Percentiles rank a stretch among this genome's conserved stretches.
These are phyloP conservation scores for Rhizopogon vinicolor DNA, from an alignment of 768 basidiomycete species.

Conservation along the genomic window DNA sequence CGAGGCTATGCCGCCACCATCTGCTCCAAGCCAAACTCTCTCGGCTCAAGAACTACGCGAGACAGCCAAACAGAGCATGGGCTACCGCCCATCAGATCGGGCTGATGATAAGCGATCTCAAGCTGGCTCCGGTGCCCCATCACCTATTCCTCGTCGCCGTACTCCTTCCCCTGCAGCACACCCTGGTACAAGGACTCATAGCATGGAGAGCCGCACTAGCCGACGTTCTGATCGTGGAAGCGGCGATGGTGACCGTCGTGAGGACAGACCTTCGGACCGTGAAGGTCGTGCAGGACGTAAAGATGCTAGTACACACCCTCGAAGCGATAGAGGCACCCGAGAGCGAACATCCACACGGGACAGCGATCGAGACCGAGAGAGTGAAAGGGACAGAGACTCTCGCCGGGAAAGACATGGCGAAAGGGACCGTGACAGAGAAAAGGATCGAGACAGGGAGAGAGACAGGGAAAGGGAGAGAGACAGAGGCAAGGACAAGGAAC, in stretches of 20 bases:
- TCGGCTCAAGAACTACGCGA: constrained; percentile 79
- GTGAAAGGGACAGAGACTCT: constrained; percentile 43
- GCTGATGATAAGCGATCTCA: constrained; percentile 44
- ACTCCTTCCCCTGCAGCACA: constrained; percentile 62
- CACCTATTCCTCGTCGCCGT: constrained; percentile 52
- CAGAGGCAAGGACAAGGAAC: constrained; percentile 34
- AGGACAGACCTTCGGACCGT: constrained; percentile 52
- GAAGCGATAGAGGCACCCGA: constrained; percentile 43
- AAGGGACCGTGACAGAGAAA: constrained; percentile 42
- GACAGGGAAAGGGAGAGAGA: constrained; percentile 34
- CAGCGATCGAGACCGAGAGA: constrained; percentile 36
- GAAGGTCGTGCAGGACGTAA: constrained; percentile 40
- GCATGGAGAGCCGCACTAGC: constrained; percentile 68
- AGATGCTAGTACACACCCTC: constrained; percentile 49
- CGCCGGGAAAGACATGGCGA: constrained; percentile 44
- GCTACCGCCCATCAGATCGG: constrained; percentile 31
- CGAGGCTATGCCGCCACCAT: constrained; percentile 73
- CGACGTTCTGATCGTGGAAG: constrained; percentile 51
- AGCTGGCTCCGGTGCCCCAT: constrained; percentile 48
- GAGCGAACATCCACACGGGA: constrained; percentile 35
- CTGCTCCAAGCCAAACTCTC: constrained; percentile 69
- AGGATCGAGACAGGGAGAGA: constrained; percentile 43
- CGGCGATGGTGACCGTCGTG: constrained; percentile 38
- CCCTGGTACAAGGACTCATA: constrained; percentile 66
- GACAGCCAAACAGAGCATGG: constrained; percentile 67